Percentiles rank a stretch among this genome's conserved stretches.
Conservation (phyloP, 306 rosid genomes). For the Quercus glauca region DNA sequence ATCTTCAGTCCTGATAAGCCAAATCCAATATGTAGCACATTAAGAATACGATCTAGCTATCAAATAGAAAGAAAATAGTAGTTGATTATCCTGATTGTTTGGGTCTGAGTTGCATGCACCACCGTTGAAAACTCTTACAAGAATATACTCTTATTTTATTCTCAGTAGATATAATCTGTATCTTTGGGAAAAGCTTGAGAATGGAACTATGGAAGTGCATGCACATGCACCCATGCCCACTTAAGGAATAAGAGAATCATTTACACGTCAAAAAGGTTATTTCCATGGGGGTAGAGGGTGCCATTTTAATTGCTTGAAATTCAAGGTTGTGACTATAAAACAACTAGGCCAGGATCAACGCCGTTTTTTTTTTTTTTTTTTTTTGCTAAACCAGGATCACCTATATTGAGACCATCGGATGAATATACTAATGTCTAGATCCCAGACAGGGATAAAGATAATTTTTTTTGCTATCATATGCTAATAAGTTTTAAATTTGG, state of each 20-base stretch:
- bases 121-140: background rate
- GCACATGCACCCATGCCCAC: background rate
- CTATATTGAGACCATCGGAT: background rate
- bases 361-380: no score
- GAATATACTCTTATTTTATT: background rate
- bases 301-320: background rate
- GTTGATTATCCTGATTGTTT: background rate
- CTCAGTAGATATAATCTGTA: background rate
- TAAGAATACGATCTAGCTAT: background rate
- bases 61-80: background rate
- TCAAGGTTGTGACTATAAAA: background rate
- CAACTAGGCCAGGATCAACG: background rate
- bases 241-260: background rate
- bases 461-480: background rate
- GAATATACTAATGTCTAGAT: background rate
- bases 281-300: background rate
- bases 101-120: background rate
- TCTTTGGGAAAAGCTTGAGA: background rate
- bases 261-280: background rate
- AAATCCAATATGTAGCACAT: background rate
- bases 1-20: slow-evolving; percentile 48
- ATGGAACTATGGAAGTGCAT: background rate
- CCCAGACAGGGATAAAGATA: background rate
- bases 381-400: background rate
- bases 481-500: background rate